phyloP scores from a whole-genome alignment of 2,329 filamentous ascomycete genomes.

The Colletotrichum gigasporum region DNA sequence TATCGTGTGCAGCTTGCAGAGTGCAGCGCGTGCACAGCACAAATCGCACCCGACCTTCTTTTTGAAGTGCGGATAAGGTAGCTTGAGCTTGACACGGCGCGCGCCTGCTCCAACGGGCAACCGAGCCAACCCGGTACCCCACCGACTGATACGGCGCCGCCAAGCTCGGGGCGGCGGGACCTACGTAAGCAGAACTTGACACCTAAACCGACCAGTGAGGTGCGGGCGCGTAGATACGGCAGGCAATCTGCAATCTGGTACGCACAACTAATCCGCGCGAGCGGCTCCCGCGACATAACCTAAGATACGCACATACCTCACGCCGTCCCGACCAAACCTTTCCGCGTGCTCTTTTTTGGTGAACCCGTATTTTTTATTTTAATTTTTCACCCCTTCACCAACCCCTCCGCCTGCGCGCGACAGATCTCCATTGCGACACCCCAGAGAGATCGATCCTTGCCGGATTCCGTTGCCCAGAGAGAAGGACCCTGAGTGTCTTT shows the following conservation, averaged over 20 bases:
- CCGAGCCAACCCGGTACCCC: neutral
- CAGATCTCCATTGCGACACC: neutral
- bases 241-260: neutral
- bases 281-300: neutral
- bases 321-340: conserved; percentile 10
- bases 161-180: neutral
- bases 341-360: neutral
- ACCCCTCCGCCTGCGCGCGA: neutral
- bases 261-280: conserved; percentile 7
- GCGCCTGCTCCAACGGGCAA: too few relatives aligned
- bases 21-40: neutral
- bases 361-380: neutral
- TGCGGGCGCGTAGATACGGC: neutral
- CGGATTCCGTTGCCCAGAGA: neutral
- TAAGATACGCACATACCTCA: conserved; percentile 11
- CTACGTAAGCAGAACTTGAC: conserved; percentile 6
- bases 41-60: too few relatives aligned
- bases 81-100: too few relatives aligned
- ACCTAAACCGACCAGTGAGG: neutral
- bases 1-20: too few relatives aligned
- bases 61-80: too few relatives aligned
- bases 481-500: neutral
- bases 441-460: too few relatives aligned
- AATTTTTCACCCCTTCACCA: neutral
- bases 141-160: neutral